Conservation (phyloP, 2,329 filamentous ascomycete genomes). For the Aspergillus novoparasiticus region DNA sequence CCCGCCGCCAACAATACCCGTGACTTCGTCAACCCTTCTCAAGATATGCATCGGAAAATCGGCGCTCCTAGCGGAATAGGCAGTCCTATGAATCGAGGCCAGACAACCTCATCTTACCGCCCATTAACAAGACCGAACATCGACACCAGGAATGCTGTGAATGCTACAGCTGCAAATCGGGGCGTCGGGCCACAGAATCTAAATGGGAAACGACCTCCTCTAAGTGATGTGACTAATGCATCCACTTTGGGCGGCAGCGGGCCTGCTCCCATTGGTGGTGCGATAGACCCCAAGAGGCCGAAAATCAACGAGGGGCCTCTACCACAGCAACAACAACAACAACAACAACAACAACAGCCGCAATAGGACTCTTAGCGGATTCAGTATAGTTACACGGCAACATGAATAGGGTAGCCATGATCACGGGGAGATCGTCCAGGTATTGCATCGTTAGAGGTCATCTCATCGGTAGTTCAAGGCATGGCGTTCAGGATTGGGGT, state of each 20-base stretch:
- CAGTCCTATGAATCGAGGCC: conserved; percentile 38
- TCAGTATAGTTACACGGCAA: conserved; percentile 5
- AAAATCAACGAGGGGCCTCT: conserved; percentile 26
- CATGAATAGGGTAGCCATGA: conserved; percentile 9
- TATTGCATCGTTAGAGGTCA: background rate
- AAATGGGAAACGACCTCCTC: conserved; percentile 47
- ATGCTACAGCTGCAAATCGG: conserved; percentile 22
- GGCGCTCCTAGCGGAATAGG: conserved; percentile 34
- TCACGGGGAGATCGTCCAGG: background rate
- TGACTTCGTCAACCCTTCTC: conserved; percentile 40
- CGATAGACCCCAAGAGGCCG: conserved; percentile 37
- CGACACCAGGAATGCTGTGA: conserved; percentile 27
- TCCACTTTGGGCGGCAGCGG: conserved; percentile 23
- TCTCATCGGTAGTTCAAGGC: background rate
- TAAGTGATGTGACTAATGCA: conserved; percentile 50
- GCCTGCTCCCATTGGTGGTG: conserved; percentile 25
- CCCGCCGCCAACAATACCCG: conserved; percentile 35
- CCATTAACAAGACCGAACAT: conserved; percentile 48
- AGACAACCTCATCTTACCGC: conserved; percentile 44
- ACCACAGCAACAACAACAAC: conserved; percentile 18
- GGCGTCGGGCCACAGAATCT: conserved; percentile 30
- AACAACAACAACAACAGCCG: conserved; percentile 19
- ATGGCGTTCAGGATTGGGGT: conserved; percentile 2
- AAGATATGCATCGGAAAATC: conserved; percentile 38
- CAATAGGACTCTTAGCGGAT: conserved; percentile 6